A percentile compares a stretch with the other conserved stretches of the same genome.
Evolutionary conservation across 1,139 yeast genomes (phyloP).

Genomic region (Geotrichum restrictum): DNA sequence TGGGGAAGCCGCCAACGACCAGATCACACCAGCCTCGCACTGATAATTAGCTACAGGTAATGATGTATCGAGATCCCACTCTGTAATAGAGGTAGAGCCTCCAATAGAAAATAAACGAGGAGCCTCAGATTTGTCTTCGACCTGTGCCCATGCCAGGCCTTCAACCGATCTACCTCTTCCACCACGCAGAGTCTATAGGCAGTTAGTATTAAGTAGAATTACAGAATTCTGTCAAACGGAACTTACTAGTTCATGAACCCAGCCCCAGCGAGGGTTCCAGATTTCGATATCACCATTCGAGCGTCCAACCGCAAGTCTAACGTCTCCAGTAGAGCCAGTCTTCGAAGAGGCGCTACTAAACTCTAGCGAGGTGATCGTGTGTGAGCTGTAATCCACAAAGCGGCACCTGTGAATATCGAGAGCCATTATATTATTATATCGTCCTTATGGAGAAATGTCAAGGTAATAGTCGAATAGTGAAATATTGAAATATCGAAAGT

Average conservation of each 20-base stretch:
- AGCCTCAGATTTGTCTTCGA: conserved; percentile 43
- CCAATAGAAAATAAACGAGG: conserved; percentile 87
- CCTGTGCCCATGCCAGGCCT: conserved; percentile 72
- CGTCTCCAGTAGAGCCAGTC: conserved; percentile 52
- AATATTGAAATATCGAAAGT: background rate
- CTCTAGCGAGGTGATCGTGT: conserved; percentile 75
- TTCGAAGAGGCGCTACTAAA: conserved; percentile 65
- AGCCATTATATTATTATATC: conserved; percentile 13
- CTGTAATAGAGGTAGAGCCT: conserved; percentile 85
- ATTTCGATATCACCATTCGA: conserved; percentile 93
- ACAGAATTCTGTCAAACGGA: background rate
- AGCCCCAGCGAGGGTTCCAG: conserved; percentile 77
- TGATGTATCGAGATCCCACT: conserved; percentile 82
- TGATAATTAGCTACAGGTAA: conserved; percentile 72
- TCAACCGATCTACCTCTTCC: conserved; percentile 82
- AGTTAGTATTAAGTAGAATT: conserved; percentile 40
- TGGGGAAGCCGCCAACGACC: conserved; percentile 75
- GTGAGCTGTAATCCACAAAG: conserved; percentile 86
- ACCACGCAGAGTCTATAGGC: conserved; percentile 56
- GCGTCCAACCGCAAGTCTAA: conserved; percentile 87
- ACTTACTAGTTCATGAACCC: conserved; percentile 47
- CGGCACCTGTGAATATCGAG: conserved; percentile 87
- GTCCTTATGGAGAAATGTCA: background rate
- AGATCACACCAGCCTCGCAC: conserved; percentile 89
- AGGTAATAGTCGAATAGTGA: background rate